Percentiles rank a stretch among this genome's conserved stretches.
Conservation (phyloP, 1,139 yeast species). For the Entelexis paramagnoliae region DNA sequence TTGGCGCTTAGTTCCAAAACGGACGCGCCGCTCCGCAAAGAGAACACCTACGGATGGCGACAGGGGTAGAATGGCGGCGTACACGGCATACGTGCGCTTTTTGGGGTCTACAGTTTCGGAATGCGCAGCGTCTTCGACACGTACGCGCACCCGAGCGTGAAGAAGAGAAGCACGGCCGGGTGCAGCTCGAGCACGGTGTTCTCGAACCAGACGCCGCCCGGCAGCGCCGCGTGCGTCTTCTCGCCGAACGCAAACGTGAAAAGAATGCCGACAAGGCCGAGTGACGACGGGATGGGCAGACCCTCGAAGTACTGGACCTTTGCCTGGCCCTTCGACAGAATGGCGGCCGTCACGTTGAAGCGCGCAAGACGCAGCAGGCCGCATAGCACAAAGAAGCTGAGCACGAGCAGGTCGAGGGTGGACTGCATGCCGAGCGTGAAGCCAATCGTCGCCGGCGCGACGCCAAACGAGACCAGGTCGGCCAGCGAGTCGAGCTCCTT, state of each 20-base stretch:
- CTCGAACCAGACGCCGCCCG: slow-evolving; percentile 51
- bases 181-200: slow-evolving; percentile 63
- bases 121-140: slow-evolving; percentile 82
- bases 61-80: no score
- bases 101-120: slow-evolving; percentile 47
- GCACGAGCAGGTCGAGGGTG: slow-evolving; percentile 62
- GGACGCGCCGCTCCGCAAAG: no score
- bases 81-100: no score
- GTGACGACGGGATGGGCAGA: slow-evolving; percentile 84
- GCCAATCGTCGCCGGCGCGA: slow-evolving; percentile 87
- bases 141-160: slow-evolving; percentile 80
- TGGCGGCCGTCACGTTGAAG: slow-evolving; percentile 86
- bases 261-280: slow-evolving; percentile 63
- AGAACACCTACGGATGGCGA: no score
- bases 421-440: slow-evolving; percentile 84
- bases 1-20: no score
- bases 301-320: slow-evolving; percentile 86
- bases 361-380: slow-evolving; percentile 91
- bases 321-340: slow-evolving; percentile 84
- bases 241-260: slow-evolving; percentile 46
- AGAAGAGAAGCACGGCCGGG: slow-evolving; percentile 52
- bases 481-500: slow-evolving; percentile 96
- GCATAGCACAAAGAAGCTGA: slow-evolving; percentile 81
- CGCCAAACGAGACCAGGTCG: slow-evolving; percentile 85
- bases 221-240: slow-evolving; percentile 41